phyloP scores from a whole-genome alignment of 352 stramenopile species.

The Pythium sp. region DNA sequence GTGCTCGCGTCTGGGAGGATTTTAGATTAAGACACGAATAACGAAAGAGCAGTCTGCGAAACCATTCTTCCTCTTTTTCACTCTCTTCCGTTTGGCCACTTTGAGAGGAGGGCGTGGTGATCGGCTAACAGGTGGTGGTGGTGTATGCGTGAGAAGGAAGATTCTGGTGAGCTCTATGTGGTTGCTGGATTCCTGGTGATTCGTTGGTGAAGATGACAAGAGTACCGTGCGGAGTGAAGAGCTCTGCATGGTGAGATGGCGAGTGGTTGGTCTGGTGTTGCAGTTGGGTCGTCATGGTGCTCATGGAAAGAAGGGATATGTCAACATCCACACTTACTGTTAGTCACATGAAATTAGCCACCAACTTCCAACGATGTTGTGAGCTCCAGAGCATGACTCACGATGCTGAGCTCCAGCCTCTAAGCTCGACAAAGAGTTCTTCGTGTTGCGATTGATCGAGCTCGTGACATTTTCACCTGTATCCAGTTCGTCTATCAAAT shows the following conservation, averaged over 20 bases:
- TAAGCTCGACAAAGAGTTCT: too few relatives aligned
- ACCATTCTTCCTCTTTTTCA: neutral
- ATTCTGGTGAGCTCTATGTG: neutral
- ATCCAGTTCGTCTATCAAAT: too few relatives aligned
- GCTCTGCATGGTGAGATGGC: neutral
- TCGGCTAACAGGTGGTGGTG: neutral
- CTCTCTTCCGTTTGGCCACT: neutral
- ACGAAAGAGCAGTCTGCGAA: neutral
- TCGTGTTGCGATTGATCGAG: too few relatives aligned
- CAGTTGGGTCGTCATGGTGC: neutral
- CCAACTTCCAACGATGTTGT: too few relatives aligned
- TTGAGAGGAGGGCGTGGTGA: neutral
- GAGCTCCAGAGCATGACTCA: too few relatives aligned
- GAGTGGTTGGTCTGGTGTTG: neutral
- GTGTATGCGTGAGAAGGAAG: neutral
- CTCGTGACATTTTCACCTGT: too few relatives aligned
- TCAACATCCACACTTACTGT: neutral
- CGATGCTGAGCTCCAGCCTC: too few relatives aligned
- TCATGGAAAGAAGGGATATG: neutral
- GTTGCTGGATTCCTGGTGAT: neutral
- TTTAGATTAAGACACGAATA: neutral
- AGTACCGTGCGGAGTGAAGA: neutral
- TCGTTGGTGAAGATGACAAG: neutral
- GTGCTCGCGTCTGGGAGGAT: conserved; percentile 1
- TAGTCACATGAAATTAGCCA: too few relatives aligned